A percentile compares a stretch with the other conserved stretches of the same genome.
phyloP scores from a whole-genome alignment of 768 basidiomycete genomes.

The Erythrobasidium yunnanense region DNA sequence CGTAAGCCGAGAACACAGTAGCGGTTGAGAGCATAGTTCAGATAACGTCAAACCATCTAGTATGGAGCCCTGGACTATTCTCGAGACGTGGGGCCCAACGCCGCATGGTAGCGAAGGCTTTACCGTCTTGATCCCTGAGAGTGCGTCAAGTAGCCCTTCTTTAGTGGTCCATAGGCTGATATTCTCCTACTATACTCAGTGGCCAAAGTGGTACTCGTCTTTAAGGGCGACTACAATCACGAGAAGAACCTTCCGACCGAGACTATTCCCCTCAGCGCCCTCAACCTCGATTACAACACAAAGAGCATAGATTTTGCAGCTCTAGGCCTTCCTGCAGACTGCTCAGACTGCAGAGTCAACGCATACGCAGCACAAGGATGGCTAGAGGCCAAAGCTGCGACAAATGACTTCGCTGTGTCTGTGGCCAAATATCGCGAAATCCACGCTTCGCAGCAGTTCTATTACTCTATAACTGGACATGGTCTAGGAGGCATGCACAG shows the following conservation, averaged over 20 bases:
- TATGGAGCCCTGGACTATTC: slow-evolving; percentile 11
- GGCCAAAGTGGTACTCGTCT: slow-evolving; percentile 22
- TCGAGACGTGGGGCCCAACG: slow-evolving; percentile 19
- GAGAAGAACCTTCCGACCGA: slow-evolving; percentile 26
- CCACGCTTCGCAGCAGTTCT: background rate
- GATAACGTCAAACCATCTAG: no score
- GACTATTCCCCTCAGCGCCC: no score
- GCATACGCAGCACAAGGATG: slow-evolving; percentile 12
- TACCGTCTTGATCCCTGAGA: slow-evolving; percentile 8
- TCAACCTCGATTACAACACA: background rate
- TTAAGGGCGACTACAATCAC: slow-evolving; percentile 16
- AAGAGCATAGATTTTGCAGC: background rate
- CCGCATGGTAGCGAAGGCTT: slow-evolving; percentile 14
- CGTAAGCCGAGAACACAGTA: no score
- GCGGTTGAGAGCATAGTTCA: no score
- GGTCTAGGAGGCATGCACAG: slow-evolving; percentile 25
- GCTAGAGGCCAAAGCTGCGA: slow-evolving; percentile 19
- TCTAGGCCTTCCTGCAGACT: slow-evolving; percentile 3
- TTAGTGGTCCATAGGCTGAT: background rate
- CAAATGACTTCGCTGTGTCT: slow-evolving; percentile 9
- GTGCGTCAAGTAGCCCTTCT: background rate
- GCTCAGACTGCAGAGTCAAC: slow-evolving; percentile 15
- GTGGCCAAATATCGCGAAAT: slow-evolving; percentile 13
- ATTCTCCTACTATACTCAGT: background rate
- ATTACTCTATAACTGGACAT: slow-evolving; percentile 19